These are phyloP conservation scores for Neostapfia colusana DNA, from an alignment of 176 grass and related monocot genomes.

Conservation along the genomic window DNA sequence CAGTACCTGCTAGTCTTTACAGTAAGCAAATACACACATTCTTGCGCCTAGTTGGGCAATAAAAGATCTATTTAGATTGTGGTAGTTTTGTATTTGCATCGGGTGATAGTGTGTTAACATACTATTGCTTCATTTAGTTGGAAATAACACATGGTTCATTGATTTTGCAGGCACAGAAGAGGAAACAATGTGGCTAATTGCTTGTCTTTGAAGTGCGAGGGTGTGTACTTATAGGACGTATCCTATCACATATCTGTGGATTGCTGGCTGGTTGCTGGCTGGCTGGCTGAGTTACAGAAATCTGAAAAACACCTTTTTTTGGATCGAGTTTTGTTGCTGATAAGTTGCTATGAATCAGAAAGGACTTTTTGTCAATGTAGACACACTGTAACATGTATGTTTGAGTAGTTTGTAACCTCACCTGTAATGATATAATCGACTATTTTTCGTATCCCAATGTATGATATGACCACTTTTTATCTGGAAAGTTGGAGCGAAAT, in stretches of 20 bases:
- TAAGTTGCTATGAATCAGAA: neutral
- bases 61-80: neutral
- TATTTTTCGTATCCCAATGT: neutral
- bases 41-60: neutral
- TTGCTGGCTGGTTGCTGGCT: neutral
- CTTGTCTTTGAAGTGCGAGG: slow-evolving; percentile 7
- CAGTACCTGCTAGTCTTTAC: neutral
- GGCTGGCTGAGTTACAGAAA: neutral
- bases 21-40: neutral
- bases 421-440: neutral
- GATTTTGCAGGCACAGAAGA: slow-evolving; percentile 60
- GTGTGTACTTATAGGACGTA: neutral
- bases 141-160: slow-evolving; percentile 18
- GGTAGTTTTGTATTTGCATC: slow-evolving; percentile 4
- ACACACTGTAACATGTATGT: slow-evolving; percentile 7
- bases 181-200: slow-evolving; percentile 53
- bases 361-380: neutral
- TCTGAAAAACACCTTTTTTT: neutral
- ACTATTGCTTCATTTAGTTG: neutral
- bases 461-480: neutral
- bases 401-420: slow-evolving; percentile 7
- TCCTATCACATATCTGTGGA: neutral
- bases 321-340: neutral
- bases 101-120: neutral
- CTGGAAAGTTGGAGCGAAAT: neutral